A percentile compares a stretch with the other conserved stretches of the same genome.
phyloP scores from a whole-genome alignment of 2,329 filamentous ascomycete species.

The Pyricularia sp. region DNA sequence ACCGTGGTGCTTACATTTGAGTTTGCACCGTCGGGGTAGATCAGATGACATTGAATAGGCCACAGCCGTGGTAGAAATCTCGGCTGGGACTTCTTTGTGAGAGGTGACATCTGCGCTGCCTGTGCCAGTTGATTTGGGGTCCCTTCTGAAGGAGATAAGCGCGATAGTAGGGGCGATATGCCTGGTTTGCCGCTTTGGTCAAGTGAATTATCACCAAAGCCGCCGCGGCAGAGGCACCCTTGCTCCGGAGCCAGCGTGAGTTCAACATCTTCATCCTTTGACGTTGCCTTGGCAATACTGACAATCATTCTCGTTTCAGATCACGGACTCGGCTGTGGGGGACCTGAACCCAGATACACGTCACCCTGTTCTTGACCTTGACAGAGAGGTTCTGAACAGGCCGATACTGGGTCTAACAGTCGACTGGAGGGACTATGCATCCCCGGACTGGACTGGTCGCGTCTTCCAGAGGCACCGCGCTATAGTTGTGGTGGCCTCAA shows the following conservation, averaged over 20 bases:
- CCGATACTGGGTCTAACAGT: slow-evolving; percentile 6
- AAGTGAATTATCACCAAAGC: background rate
- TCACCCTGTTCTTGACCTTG: background rate
- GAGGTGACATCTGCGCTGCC: background rate
- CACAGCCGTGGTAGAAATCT: background rate
- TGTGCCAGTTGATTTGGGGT: slow-evolving; percentile 7
- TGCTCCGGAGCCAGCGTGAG: slow-evolving; percentile 9
- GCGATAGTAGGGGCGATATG: slow-evolving; percentile 9
- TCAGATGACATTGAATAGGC: background rate
- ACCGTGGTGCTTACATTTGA: slow-evolving; percentile 3
- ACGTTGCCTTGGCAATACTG: background rate
- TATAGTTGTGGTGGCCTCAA: slow-evolving; percentile 1
- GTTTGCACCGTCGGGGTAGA: slow-evolving; percentile 2
- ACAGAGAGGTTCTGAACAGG: background rate
- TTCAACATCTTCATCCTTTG: background rate
- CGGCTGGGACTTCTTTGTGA: background rate
- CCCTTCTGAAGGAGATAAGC: slow-evolving; percentile 11
- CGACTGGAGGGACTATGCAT: slow-evolving; percentile 2
- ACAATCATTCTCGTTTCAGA: background rate
- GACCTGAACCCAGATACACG: slow-evolving; percentile 5
- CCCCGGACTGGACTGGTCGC: slow-evolving; percentile 9
- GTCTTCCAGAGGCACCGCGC: slow-evolving; percentile 6
- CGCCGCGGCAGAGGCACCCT: slow-evolving; percentile 7
- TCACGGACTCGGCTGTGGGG: slow-evolving; percentile 10
- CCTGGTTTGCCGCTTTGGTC: background rate